These are phyloP conservation scores for Collybia nuda DNA, from an alignment of 768 basidiomycete genomes.

Conservation along the genomic window DNA sequence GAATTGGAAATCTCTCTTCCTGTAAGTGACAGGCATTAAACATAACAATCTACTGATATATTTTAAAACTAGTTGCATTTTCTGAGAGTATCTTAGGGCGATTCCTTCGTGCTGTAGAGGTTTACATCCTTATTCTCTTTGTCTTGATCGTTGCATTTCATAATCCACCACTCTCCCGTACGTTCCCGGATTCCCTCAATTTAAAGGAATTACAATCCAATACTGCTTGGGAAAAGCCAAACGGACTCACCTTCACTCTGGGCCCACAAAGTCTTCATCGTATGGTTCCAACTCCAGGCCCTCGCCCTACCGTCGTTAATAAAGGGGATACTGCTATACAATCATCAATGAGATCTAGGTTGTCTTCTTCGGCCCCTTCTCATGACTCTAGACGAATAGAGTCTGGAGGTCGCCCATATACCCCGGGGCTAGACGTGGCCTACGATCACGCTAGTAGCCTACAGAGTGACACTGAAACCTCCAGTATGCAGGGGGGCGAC, in stretches of 20 bases:
- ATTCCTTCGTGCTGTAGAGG: slow-evolving; percentile 60
- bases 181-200: neutral
- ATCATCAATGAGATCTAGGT: slow-evolving; percentile 1
- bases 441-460: neutral
- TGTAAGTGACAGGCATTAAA: slow-evolving; percentile 44
- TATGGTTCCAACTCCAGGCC: too few relatives aligned
- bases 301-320: neutral
- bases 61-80: slow-evolving; percentile 51
- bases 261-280: neutral
- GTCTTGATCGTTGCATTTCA: slow-evolving; percentile 48
- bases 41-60: slow-evolving; percentile 1
- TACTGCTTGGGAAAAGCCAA: slow-evolving; percentile 1
- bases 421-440: neutral
- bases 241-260: neutral
- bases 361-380: slow-evolving; percentile 14
- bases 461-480: neutral
- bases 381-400: slow-evolving; percentile 8
- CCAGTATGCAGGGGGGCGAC: neutral
- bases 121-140: slow-evolving; percentile 63
- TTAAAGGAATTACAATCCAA: neutral
- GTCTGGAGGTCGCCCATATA: neutral
- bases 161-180: slow-evolving; percentile 10
- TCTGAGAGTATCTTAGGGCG: slow-evolving; percentile 71
- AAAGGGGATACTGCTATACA: neutral
- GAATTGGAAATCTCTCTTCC: slow-evolving; percentile 51